These are phyloP conservation scores for Glonium stellatum DNA, from an alignment of 495 filamentous ascomycete genomes.

Conservation along the genomic window DNA sequence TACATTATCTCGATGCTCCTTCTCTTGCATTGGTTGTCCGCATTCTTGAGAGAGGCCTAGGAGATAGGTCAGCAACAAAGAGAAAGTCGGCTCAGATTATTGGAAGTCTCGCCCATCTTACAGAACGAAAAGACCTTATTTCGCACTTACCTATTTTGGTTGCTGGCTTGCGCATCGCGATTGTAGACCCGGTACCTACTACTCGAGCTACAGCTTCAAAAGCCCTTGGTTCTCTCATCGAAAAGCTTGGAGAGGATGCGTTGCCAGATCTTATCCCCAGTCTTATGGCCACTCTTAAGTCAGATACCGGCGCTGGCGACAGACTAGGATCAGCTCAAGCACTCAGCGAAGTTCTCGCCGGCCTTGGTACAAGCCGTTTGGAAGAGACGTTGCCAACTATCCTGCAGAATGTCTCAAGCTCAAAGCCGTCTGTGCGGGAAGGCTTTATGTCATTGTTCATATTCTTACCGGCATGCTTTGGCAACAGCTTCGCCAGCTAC, in stretches of 20 bases:
- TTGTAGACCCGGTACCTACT: conserved; percentile 91
- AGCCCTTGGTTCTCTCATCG: conserved; percentile 86
- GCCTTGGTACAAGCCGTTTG: conserved; percentile 80
- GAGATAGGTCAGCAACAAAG: conserved; percentile 87
- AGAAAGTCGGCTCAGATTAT: conserved; percentile 95
- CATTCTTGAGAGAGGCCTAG: conserved; percentile 86
- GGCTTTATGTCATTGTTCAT: conserved; percentile 99
- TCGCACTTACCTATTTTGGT: conserved; percentile 89
- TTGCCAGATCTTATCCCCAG: conserved; percentile 95
- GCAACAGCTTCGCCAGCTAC: conserved; percentile 95
- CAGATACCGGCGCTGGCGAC: conserved; percentile 92
- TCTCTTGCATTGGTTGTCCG: conserved; percentile 90
- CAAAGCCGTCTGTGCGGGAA: conserved; percentile 84
- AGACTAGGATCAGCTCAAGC: conserved; percentile 93
- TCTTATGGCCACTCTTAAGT: conserved; percentile 95
- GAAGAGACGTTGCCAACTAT: conserved; percentile 97
- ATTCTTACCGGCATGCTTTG: conserved; percentile 96
- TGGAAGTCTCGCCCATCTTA: conserved; percentile 91
- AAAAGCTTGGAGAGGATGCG: conserved; percentile 96
- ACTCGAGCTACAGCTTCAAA: conserved; percentile 97
- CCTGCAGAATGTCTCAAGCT: conserved; percentile 87
- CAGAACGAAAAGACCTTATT: conserved; percentile 88
- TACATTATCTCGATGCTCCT: conserved; percentile 93
- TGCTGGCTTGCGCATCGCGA: conserved; percentile 76
- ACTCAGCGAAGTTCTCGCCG: conserved; percentile 91